Evolutionary conservation across 2,329 filamentous ascomycete genomes (phyloP).

Genomic region (Fusarium sp.): DNA sequence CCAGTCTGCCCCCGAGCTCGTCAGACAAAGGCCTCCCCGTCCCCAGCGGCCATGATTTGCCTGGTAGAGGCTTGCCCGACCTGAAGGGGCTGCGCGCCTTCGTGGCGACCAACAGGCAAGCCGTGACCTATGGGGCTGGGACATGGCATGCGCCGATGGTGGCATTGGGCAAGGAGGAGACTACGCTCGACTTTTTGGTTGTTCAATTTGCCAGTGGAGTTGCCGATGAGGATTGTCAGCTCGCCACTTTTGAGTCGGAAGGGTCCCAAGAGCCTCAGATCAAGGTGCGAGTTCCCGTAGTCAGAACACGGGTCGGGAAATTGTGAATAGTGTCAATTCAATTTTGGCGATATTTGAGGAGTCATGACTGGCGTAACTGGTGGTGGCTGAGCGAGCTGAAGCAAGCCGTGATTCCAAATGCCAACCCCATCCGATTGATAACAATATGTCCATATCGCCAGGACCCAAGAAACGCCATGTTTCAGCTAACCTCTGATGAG

Average conservation of each 20-base stretch:
- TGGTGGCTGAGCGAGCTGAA: constrained; percentile 33
- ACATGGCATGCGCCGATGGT: constrained; percentile 99
- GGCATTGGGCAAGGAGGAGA: constrained; percentile 74
- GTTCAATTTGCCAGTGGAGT: constrained; percentile 91
- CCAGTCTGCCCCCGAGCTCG: constrained; percentile 70
- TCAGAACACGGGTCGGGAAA: constrained; percentile 29
- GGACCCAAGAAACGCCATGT: constrained; percentile 3
- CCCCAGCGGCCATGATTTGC: constrained; percentile 59
- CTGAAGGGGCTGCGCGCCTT: constrained; percentile 81
- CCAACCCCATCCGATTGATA: constrained; percentile 4
- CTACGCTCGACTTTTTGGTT: constrained; percentile 87
- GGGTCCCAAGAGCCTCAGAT: constrained; percentile 59
- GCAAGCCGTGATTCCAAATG: constrained; percentile 24
- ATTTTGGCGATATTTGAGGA: constrained; percentile 31
- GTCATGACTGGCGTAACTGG: constrained; percentile 23
- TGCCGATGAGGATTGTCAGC: constrained; percentile 88
- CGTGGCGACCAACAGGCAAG: constrained; percentile 82
- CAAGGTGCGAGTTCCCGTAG: constrained; percentile 49
- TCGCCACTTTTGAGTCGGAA: constrained; percentile 67
- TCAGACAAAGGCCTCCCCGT: constrained; percentile 48
- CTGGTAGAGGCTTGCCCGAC: constrained; percentile 80
- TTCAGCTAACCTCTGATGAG: constrained; percentile 29
- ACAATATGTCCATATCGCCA: neutral
- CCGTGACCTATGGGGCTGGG: constrained; percentile 91
- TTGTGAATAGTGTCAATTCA: constrained; percentile 20